Evolutionary conservation across 139 green algal species (phyloP), one percentile per base, ranked within the genome.

Genomic region (Zygnema cylindricum): DNA sequence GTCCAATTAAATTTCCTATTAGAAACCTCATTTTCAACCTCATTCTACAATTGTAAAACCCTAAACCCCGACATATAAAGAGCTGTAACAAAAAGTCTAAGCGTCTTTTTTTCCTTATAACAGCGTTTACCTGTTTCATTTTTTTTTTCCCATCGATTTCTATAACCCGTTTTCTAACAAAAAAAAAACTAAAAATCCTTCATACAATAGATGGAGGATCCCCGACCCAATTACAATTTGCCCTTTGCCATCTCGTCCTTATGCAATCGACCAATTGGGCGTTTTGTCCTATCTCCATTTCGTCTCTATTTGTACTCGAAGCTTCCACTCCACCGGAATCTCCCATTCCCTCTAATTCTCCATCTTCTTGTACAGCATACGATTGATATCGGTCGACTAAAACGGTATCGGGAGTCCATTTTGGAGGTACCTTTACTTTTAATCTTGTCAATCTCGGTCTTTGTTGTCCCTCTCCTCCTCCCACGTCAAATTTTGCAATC

Each of bases 171-270:
- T n/a, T n/a, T n/a, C n/a, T n/a, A n/a, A n/a, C n/a, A n/a, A n/a
- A n/a, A n/a, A n/a, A n/a, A n/a, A n/a, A n/a, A n/a, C n/a, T n/a
- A n/a, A n/a, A n/a, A n/a, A n/a, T n/a, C n/a, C n/a, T n/a, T 86
- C n/a, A 93, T 33, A 93, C 89, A 55, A 93, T 93, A 33, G 86
- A 93, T 25, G 89, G 89, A 1, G 87, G 76, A 3, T 92, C 89
- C 1, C 89, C 89, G 1, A 22, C 7, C 89, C 89, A 93, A 2
- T 25, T 40, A 54, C 89, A 93, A 40, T 43, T 23, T 2, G 89
- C 89, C n/a, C 88, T 63, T 2, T 77, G 88, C 89, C 89, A 93
- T 39, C 89, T 76, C 43, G 89, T 93, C 73, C 89, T 88, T 22
- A 93, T 93, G 42, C 89, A 93, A 36, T 93, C 89, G 33, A 92